These are phyloP conservation scores for Trametes elegans DNA, from an alignment of 768 basidiomycete genomes.

Conservation along the genomic window DNA sequence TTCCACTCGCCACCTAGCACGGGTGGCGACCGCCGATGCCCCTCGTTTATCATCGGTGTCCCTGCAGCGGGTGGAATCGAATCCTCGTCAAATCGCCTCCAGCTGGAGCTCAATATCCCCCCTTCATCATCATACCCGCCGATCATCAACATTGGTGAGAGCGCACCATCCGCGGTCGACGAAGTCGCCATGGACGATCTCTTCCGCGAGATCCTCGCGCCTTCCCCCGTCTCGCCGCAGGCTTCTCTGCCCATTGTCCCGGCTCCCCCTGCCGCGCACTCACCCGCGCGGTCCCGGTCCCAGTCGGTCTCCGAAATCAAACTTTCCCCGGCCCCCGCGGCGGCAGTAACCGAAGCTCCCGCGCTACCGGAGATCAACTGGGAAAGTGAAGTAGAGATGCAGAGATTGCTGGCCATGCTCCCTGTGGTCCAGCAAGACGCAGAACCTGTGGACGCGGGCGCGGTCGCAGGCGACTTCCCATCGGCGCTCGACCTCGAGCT, in stretches of 20 bases:
- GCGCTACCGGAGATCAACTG: constrained; percentile 27
- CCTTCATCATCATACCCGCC: constrained; percentile 21
- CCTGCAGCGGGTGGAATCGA: constrained; percentile 89
- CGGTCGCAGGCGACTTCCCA: constrained; percentile 23
- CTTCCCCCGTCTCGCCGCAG: constrained; percentile 38
- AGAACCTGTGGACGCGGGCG: constrained; percentile 15
- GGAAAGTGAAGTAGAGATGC: constrained; percentile 54
- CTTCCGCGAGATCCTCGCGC: constrained; percentile 67
- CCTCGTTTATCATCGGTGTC: constrained; percentile 58
- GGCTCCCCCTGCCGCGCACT: constrained; percentile 16
- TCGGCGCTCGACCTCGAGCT: constrained; percentile 33
- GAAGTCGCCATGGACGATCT: constrained; percentile 65
- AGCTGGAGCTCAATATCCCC: constrained; percentile 40
- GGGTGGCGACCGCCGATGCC: constrained; percentile 81
- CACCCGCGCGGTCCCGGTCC: constrained; percentile 20
- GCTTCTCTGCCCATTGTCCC: constrained; percentile 32
- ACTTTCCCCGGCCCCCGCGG: constrained; percentile 25
- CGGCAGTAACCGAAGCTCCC: constrained; percentile 18
- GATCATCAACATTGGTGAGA: constrained; percentile 23
- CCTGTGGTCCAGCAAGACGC: constrained; percentile 35
- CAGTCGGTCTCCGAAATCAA: constrained; percentile 18
- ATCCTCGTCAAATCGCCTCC: constrained; percentile 22
- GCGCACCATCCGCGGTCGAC: constrained; percentile 40
- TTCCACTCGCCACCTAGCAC: constrained; percentile 97
- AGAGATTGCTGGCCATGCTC: constrained; percentile 56